These are phyloP conservation scores for Polyporus tsugae DNA, from an alignment of 1,284 basidiomycete species.

Conservation along the genomic window DNA sequence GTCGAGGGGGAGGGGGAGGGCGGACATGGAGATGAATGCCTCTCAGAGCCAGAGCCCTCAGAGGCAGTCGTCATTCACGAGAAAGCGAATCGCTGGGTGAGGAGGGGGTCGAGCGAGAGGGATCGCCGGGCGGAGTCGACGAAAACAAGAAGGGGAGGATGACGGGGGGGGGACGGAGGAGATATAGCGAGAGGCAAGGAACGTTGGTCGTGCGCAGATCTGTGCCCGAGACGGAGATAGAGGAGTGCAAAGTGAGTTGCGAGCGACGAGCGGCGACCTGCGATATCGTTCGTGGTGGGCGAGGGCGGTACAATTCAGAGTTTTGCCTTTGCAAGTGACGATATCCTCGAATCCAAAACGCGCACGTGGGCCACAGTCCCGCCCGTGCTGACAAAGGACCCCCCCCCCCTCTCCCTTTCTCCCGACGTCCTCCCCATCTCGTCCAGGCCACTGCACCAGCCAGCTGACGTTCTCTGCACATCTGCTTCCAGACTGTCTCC, in stretches of 20 bases:
- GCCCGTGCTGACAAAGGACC: constrained; percentile 29
- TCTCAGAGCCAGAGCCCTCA: constrained; percentile 38
- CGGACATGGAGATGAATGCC: constrained; percentile 35
- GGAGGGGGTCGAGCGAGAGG: constrained; percentile 19
- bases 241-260: constrained; percentile 3
- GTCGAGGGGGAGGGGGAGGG: constrained; percentile 37
- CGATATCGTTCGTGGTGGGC: background rate
- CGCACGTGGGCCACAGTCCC: constrained; percentile 31
- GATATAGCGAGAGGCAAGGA: constrained; percentile 26
- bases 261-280: constrained; percentile 8
- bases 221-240: constrained; percentile 14
- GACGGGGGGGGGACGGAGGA: constrained; percentile 7
- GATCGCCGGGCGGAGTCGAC: constrained; percentile 21
- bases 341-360: constrained; percentile 17
- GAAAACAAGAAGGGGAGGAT: constrained; percentile 21
- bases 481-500: background rate
- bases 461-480: background rate
- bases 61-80: constrained; percentile 43
- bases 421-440: background rate
- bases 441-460: constrained; percentile 3
- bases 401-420: constrained; percentile 4
- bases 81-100: constrained; percentile 14
- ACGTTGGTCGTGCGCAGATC: constrained; percentile 34
- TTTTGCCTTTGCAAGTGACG: constrained; percentile 33
- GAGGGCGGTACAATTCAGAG: constrained; percentile 22